A percentile compares a stretch with the other conserved stretches of the same genome.
Evolutionary conservation across 2,329 filamentous ascomycete genomes (phyloP).

Genomic region (Colletotrichum musicola): DNA sequence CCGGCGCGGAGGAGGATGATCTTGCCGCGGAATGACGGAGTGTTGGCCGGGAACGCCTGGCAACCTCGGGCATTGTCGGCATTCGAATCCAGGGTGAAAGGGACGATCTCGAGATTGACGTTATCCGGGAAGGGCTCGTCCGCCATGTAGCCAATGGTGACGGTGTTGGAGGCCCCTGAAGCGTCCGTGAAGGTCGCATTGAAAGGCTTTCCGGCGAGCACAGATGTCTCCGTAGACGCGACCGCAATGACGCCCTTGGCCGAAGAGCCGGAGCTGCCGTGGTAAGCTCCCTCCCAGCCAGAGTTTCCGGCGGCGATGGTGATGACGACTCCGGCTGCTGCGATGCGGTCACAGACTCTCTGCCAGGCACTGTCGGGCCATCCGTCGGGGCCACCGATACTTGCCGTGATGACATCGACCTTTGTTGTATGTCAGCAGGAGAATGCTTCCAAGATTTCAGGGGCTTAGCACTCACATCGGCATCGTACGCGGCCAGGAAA

Average conservation of each 20-base stretch:
- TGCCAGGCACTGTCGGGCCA: constrained; percentile 46
- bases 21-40: constrained; percentile 53
- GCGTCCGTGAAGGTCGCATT: constrained; percentile 6
- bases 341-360: constrained; percentile 47
- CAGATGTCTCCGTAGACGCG: constrained; percentile 53
- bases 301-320: constrained; percentile 60
- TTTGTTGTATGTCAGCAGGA: background rate
- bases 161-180: background rate
- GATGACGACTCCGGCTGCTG: constrained; percentile 57
- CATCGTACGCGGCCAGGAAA: constrained; percentile 28
- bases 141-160: constrained; percentile 27
- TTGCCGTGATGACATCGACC: constrained; percentile 45
- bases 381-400: constrained; percentile 40
- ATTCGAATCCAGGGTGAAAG: constrained; percentile 40
- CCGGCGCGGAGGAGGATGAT: constrained; percentile 57
- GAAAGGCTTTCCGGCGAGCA: constrained; percentile 21
- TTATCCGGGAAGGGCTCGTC: constrained; percentile 22
- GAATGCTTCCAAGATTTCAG: fast-evolving
- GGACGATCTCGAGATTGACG: constrained; percentile 43
- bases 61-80: background rate
- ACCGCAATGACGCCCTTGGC: constrained; percentile 58
- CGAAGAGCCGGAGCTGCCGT: constrained; percentile 53
- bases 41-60: constrained; percentile 54
- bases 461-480: constrained; percentile 16
- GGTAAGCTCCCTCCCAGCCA: constrained; percentile 57